phyloP scores from a whole-genome alignment of 2,329 filamentous ascomycete genomes.

The Aspergillus sp. region DNA sequence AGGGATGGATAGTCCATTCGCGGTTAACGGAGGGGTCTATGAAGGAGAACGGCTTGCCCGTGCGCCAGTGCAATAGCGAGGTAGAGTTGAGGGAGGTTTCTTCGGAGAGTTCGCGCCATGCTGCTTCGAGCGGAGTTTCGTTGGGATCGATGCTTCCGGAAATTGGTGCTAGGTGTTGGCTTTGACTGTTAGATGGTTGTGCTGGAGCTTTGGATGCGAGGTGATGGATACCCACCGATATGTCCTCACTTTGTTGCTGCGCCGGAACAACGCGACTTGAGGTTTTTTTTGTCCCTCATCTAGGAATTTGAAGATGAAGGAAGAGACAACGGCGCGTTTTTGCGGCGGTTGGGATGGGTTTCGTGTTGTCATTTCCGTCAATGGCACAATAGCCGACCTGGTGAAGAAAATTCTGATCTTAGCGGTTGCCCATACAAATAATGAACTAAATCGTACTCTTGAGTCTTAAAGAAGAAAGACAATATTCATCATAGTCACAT shows the following conservation, averaged over 20 bases:
- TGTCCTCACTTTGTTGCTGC: conserved; percentile 53
- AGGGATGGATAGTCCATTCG: conserved; percentile 58
- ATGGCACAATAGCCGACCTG: background rate
- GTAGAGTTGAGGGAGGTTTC: conserved; percentile 51
- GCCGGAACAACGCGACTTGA: conserved; percentile 55
- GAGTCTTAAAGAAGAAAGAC: background rate
- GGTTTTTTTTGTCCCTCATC: conserved; percentile 20
- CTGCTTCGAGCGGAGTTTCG: conserved; percentile 52
- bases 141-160: conserved; percentile 53
- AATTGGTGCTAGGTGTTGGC: conserved; percentile 54
- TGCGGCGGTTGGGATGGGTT: conserved; percentile 11
- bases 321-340: conserved; percentile 36
- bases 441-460: background rate
- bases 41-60: conserved; percentile 55
- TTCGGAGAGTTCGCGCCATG: conserved; percentile 57
- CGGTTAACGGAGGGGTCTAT: conserved; percentile 47
- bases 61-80: conserved; percentile 47
- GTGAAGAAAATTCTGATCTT: background rate
- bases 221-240: conserved; percentile 44
- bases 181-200: conserved; percentile 12
- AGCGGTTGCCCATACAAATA: background rate
- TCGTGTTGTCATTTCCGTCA: conserved; percentile 3
- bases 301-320: conserved; percentile 34
- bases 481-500: background rate
- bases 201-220: background rate